phyloP scores from a whole-genome alignment of 768 basidiomycete species.

The Suillus paluster region DNA sequence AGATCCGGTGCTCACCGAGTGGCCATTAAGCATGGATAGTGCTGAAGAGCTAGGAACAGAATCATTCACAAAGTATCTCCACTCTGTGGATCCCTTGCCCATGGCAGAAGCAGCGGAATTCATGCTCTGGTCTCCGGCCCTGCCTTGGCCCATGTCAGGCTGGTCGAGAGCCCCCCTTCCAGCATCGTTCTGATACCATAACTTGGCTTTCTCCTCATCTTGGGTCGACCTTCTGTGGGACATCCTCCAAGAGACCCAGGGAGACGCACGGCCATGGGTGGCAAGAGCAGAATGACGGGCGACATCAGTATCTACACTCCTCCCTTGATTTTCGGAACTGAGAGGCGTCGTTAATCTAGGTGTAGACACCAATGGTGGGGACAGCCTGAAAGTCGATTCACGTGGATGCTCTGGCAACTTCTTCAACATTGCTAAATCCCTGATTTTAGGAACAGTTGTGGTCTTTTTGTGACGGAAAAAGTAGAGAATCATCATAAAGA shows the following conservation, averaged over 20 bases:
- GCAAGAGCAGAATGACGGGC: constrained; percentile 21
- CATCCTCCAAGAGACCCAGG: constrained; percentile 41
- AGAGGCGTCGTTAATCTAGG: constrained; percentile 29
- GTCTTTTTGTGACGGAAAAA: constrained; percentile 35
- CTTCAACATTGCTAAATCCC: constrained; percentile 1
- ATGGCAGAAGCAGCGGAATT: constrained; percentile 5
- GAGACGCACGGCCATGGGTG: constrained; percentile 37
- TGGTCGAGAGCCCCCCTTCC: constrained; percentile 30
- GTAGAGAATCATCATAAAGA: constrained; percentile 58
- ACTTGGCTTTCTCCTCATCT: constrained; percentile 32
- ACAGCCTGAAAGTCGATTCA: constrained; percentile 30
- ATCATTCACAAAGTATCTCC: constrained; percentile 12
- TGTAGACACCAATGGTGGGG: constrained; percentile 26
- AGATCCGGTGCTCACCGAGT: constrained; percentile 11
- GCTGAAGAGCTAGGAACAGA: constrained; percentile 9
- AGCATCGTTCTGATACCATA: constrained; percentile 38
- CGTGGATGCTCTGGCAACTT: constrained; percentile 30
- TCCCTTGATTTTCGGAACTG: constrained; percentile 9
- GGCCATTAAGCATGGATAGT: constrained; percentile 15
- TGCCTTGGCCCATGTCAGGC: constrained; percentile 11
- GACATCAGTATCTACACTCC: constrained; percentile 14
- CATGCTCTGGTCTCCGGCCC: neutral
- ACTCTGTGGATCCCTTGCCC: constrained; percentile 14
- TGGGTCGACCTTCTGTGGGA: constrained; percentile 29
- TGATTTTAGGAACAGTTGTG: constrained; percentile 7